Conservation (phyloP, 768 basidiomycete genomes). For the Tremella mesenterica region DNA sequence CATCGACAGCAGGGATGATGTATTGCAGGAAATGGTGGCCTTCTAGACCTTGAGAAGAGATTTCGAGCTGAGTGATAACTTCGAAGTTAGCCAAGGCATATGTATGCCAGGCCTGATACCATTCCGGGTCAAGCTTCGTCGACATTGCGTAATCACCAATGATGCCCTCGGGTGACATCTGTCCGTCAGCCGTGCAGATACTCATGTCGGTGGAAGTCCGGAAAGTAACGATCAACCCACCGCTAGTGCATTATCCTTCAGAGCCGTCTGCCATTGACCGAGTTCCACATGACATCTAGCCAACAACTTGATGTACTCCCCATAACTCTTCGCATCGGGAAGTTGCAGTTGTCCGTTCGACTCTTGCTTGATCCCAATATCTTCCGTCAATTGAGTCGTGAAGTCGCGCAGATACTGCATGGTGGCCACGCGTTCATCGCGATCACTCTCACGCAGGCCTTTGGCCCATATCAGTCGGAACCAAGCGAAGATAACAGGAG, state of each 20-base stretch:
- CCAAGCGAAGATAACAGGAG: slow-evolving; percentile 91
- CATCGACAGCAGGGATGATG: slow-evolving; percentile 82
- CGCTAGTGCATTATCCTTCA: slow-evolving; percentile 68
- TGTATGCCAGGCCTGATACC: slow-evolving; percentile 99
- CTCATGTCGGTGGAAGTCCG: too few relatives aligned
- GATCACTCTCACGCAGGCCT: slow-evolving; percentile 51
- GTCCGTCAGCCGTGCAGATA: not conserved
- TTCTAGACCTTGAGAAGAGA: slow-evolving; percentile 55
- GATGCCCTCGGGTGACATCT: not conserved
- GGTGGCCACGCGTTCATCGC: slow-evolving; percentile 47
- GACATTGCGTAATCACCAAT: slow-evolving; percentile 60
- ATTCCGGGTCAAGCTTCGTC: slow-evolving; percentile 82
- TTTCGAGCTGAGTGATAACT: slow-evolving; percentile 73
- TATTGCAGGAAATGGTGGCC: slow-evolving; percentile 63
- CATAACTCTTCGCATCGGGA: slow-evolving; percentile 44
- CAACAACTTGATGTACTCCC: slow-evolving; percentile 72
- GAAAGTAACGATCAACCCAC: slow-evolving; percentile 50
- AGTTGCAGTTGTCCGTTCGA: slow-evolving; percentile 45
- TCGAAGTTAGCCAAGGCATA: slow-evolving; percentile 97
- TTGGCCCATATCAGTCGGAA: slow-evolving; percentile 93
- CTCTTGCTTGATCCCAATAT: slow-evolving; percentile 59
- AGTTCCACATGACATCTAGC: slow-evolving; percentile 95
- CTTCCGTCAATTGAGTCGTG: slow-evolving; percentile 62
- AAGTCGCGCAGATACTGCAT: slow-evolving; percentile 76
- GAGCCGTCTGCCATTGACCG: slow-evolving; percentile 82